These are phyloP conservation scores for Scopulariopsis brevicaulis DNA, from an alignment of 2,329 filamentous ascomycete genomes.

Conservation along the genomic window DNA sequence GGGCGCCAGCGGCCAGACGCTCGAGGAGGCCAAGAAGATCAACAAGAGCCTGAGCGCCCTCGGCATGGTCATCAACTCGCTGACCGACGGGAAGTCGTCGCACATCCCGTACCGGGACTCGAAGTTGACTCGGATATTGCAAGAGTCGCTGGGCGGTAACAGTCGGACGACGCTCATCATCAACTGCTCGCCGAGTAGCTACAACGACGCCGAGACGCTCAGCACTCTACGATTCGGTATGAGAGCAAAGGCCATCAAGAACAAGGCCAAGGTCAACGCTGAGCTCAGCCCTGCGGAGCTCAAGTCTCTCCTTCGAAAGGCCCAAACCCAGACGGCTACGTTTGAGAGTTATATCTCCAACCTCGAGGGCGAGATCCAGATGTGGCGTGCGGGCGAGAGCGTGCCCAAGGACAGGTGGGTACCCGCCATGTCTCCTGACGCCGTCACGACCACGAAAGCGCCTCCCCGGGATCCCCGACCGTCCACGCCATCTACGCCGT, in stretches of 20 bases:
- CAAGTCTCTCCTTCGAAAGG: conserved; percentile 86
- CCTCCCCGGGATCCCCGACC: conserved; percentile 32
- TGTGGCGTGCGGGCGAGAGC: conserved; percentile 78
- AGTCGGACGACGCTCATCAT: conserved; percentile 97
- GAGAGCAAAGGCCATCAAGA: conserved; percentile 97
- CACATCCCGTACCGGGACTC: conserved; percentile 97
- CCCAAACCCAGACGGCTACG: conserved; percentile 76
- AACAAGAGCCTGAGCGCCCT: conserved; percentile 98
- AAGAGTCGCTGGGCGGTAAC: conserved; percentile 96
- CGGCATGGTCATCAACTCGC: conserved; percentile 96
- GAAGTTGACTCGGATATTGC: conserved; percentile 90
- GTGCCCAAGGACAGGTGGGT: conserved; percentile 90
- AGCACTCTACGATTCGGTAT: conserved; percentile 91
- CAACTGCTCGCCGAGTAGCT: conserved; percentile 97
- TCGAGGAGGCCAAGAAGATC: conserved; percentile 99
- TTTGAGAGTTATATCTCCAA: conserved; percentile 80
- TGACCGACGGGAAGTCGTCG: conserved; percentile 94
- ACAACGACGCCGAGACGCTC: conserved; percentile 92
- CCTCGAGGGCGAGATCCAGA: conserved; percentile 72
- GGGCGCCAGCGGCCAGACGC: conserved; percentile 88
- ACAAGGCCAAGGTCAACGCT: conserved; percentile 99
- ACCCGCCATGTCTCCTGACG: conserved; percentile 45
- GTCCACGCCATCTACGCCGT: conserved; percentile 34
- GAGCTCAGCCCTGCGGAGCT: conserved; percentile 93
- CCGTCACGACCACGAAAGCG: conserved; percentile 18